Base-by-base conservation (phyloP, 192 early-diverging fungal genomes). In the Linnemannia zychae region DNA sequence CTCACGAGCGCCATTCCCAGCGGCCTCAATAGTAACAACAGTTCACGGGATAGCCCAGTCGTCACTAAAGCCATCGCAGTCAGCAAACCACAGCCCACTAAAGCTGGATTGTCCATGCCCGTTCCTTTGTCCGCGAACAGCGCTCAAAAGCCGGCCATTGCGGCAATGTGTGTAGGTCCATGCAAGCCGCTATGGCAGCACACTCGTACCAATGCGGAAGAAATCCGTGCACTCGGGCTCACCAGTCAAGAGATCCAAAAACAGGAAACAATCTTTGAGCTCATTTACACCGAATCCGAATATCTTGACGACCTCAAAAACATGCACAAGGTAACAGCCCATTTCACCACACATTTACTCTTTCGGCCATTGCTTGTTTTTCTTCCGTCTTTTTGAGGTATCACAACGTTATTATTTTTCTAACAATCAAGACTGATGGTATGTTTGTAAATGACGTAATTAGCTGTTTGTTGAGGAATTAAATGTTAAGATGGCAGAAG, bases 241-340 rank as follows among this genome's bases (percentile, higher is more conserved):
- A 76, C 31, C 48, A 33, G 38, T 3, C 68, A 85, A 31, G 77
- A 85, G 40, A 60, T 85, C 12, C 83, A 85, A 52, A 85, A 85
- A 33, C 83, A 85, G 33, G 83, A 85, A 60, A 85, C 77, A 31
- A 85, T 85, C 24, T 85, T 85, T 79, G 83, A 85, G 70, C 74
- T 85, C 6, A 85, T 85, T 12, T 85, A 85, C 65, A 85, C 83
- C 7, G 83, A 85, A 68, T 71, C 74, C 2, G 83, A 85, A 48
- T 85, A 85, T 52, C 65, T 85, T 13, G 77, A 85, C 15, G 83
- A 85, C 33, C 83, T 85, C 63, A 85, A 85, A 36, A 79, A 37
- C 47, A 85, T 85, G 17, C 77, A 85, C 67, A 75, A 78, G 74
- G 83, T 79, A 78, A 38, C n/a, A n/a, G 20, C 9, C 36, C 16